phyloP scores from a whole-genome alignment of 768 basidiomycete species.

The Agrocybe pediades region DNA sequence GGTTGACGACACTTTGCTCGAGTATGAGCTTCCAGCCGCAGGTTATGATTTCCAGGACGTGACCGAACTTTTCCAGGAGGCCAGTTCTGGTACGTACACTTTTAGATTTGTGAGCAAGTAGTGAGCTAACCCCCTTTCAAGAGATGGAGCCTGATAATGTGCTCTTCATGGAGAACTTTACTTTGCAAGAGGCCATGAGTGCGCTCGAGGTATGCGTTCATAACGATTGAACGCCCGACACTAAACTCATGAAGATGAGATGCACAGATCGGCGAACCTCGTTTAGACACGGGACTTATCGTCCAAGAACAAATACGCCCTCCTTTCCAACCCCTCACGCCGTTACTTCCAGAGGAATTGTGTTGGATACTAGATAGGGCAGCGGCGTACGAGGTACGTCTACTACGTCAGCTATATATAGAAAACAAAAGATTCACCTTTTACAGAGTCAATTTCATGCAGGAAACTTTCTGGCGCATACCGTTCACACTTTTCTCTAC shows the following conservation, averaged over 20 bases:
- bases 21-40: constrained; percentile 48
- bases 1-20: constrained; percentile 11
- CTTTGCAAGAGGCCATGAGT: constrained; percentile 90
- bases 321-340: constrained; percentile 63
- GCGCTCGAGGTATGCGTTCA: constrained; percentile 69
- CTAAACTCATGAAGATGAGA: background rate
- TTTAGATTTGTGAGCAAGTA: background rate
- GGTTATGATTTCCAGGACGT: constrained; percentile 66
- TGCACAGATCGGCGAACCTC: constrained; percentile 84
- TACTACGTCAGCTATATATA: background rate
- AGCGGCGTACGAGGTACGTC: constrained; percentile 74
- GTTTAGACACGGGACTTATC: constrained; percentile 81
- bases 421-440: background rate
- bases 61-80: constrained; percentile 58
- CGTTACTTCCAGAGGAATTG: constrained; percentile 74
- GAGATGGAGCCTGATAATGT: constrained; percentile 68
- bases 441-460: constrained; percentile 84
- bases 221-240: constrained; percentile 1
- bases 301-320: constrained; percentile 40
- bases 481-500: constrained; percentile 78
- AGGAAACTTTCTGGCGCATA: constrained; percentile 84
- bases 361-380: constrained; percentile 87
- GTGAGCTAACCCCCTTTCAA: constrained; percentile 11
- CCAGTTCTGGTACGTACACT: constrained; percentile 53
- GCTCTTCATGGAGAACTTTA: constrained; percentile 68